These are phyloP conservation scores for Fusarium subglutinans DNA, from an alignment of 2,329 filamentous ascomycete species.

Conservation along the genomic window DNA sequence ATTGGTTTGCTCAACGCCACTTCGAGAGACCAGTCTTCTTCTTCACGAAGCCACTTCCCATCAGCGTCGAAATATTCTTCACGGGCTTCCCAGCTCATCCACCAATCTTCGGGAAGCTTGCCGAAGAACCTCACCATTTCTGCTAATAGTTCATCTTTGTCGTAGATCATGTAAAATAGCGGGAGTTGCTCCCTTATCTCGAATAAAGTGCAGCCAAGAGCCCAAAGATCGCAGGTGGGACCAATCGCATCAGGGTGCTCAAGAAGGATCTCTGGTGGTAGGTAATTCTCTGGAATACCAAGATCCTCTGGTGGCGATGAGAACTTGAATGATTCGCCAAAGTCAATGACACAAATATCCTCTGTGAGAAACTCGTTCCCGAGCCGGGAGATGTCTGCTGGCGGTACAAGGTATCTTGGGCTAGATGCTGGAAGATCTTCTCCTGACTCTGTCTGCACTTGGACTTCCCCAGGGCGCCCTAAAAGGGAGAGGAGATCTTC, in stretches of 20 bases:
- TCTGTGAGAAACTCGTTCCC: conserved; percentile 7
- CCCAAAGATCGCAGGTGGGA: conserved; percentile 44
- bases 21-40: conserved; percentile 5
- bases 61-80: conserved; percentile 34
- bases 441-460: conserved; percentile 5
- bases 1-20: not conserved
- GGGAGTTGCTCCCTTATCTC: conserved; percentile 45
- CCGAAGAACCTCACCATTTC: conserved; percentile 45
- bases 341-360: conserved; percentile 38
- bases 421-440: conserved; percentile 17
- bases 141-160: conserved; percentile 43
- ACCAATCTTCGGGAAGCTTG: conserved; percentile 45
- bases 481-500: conserved; percentile 28
- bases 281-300: conserved; percentile 43
- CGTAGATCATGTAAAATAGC: conserved; percentile 43
- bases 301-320: conserved; percentile 30
- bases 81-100: conserved; percentile 43
- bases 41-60: conserved; percentile 4
- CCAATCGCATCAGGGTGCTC: conserved; percentile 31
- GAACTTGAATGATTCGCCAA: conserved; percentile 35
- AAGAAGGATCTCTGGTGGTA: conserved; percentile 42
- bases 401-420: conserved; percentile 39
- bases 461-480: conserved; percentile 10
- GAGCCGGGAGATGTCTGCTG: conserved; percentile 1
- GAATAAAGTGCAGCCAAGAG: conserved; percentile 47